A percentile compares a stretch with the other conserved stretches of the same genome.
phyloP scores from a whole-genome alignment of 2,329 filamentous ascomycete genomes.

The Penicillium glabrum region DNA sequence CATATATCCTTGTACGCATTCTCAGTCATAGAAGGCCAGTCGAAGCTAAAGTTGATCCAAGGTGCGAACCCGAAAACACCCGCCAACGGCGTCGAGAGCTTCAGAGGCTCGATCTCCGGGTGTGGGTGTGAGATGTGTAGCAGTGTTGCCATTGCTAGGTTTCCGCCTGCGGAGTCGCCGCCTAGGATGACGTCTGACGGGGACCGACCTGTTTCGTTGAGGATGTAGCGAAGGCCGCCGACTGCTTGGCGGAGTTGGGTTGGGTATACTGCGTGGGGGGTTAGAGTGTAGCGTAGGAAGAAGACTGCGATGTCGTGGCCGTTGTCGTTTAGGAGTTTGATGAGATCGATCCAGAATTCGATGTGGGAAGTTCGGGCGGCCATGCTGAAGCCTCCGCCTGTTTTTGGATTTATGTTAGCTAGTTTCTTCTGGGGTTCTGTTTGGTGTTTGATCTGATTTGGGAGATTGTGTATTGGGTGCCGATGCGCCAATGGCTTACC shows the following conservation, averaged over 20 bases:
- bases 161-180: constrained; percentile 44
- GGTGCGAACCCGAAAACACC: constrained; percentile 55
- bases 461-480: background rate
- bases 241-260: constrained; percentile 40
- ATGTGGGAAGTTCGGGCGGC: constrained; percentile 45
- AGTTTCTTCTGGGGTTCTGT: background rate
- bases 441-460: background rate
- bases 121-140: constrained; percentile 53
- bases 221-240: constrained; percentile 39
- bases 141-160: constrained; percentile 35
- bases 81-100: constrained; percentile 37
- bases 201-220: constrained; percentile 29
- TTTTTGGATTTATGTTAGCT: background rate
- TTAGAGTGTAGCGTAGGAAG: constrained; percentile 56
- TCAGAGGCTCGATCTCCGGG: constrained; percentile 46
- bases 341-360: constrained; percentile 45
- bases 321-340: constrained; percentile 37
- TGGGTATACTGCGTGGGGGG: constrained; percentile 41
- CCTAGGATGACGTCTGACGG: constrained; percentile 37
- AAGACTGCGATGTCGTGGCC: constrained; percentile 50
- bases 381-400: constrained; percentile 56
- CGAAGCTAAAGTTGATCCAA: constrained; percentile 53
- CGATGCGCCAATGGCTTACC: constrained; percentile 22
- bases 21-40: constrained; percentile 40
- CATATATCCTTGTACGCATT: constrained; percentile 55